Percentiles rank a stretch among this genome's conserved stretches.
These are phyloP conservation scores for Sphenostylis stenocarpa DNA, from an alignment of 306 rosid genomes.

Conservation along the genomic window DNA sequence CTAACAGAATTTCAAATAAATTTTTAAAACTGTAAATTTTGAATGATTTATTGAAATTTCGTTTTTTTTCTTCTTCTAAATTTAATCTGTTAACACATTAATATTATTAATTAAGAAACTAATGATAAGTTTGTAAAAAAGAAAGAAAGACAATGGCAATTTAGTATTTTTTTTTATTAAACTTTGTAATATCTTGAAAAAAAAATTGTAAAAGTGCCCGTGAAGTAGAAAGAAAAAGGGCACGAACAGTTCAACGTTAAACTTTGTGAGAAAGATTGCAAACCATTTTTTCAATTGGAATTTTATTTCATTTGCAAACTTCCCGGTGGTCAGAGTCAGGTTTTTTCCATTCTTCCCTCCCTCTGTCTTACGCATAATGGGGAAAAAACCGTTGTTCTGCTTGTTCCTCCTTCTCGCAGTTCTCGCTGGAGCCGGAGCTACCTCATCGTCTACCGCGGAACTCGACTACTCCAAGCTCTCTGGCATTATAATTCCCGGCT, in stretches of 20 bases:
- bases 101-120: too few relatives aligned
- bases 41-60: too few relatives aligned
- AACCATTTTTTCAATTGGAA: not conserved
- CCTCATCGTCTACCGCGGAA: conserved; percentile 23
- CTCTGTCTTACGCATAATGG: conserved; percentile 13
- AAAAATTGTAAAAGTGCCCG: not conserved
- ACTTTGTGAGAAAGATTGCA: not conserved
- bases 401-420: conserved; percentile 29
- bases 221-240: not conserved
- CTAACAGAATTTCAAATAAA: too few relatives aligned
- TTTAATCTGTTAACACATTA: too few relatives aligned
- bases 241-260: not conserved
- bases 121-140: too few relatives aligned
- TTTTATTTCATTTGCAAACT: not conserved
- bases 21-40: too few relatives aligned
- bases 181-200: too few relatives aligned
- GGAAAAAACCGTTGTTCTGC: conserved; percentile 31
- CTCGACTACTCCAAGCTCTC: conserved; percentile 88
- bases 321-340: conserved; percentile 11
- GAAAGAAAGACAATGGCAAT: too few relatives aligned
- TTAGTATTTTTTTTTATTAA: too few relatives aligned
- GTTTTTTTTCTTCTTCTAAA: too few relatives aligned
- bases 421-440: not conserved
- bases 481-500: conserved; percentile 94
- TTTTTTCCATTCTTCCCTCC: not conserved